Evolutionary conservation across 2,329 filamentous ascomycete genomes (phyloP), one percentile per base, ranked within the genome.

Genomic region (Lecanicillium sp.): DNA sequence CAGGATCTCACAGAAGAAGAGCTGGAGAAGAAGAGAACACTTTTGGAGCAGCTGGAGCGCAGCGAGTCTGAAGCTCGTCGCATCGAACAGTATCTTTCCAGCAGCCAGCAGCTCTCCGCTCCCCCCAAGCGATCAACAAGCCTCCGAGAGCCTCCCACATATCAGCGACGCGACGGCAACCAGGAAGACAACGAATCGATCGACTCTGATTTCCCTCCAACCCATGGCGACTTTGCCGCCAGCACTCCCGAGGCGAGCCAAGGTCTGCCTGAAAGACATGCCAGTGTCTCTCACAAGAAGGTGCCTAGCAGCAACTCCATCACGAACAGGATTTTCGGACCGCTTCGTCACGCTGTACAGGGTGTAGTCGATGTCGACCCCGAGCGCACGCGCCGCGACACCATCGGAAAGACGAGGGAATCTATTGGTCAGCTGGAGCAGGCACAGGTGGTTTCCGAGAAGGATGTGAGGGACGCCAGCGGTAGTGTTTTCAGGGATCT

Each of bases 1-100:
- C 90, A 97, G 65, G 93, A 98, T 62, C 91, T 97, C 83, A 97
- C 93, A 2, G 84, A 85, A 37, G 93, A 98, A 51, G 90, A 98
- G 59, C 74, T 98, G 10, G 79, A 84, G 48, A 95, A 91, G 74
- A 97, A 97, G 71, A 82, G 79, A 58, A 72, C 78, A 3, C 75
- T 93, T 11, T 75, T 98, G 12, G 88, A 95, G 37, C 86, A 90
- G 40, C 72, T 98, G n/a, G 93, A 98, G 69, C 81, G 83, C 50
- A 97, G 91, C 61, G 93, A 98, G 67, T 78, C 86, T 5, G 93
- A 98, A 69, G 90, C 93, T 1, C 87, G 87, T 61, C 83, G 94
- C 39, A 93, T 98, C 52, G 91, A 97, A 60, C 87, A 95, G 56
- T 96, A 96, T 62, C 78, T 98, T 42, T 87, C 80, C 49, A 84